Evolutionary conservation across 345 rosid genomes (phyloP), one percentile per base, ranked within the genome.

Genomic region (Lepidium didymum): DNA sequence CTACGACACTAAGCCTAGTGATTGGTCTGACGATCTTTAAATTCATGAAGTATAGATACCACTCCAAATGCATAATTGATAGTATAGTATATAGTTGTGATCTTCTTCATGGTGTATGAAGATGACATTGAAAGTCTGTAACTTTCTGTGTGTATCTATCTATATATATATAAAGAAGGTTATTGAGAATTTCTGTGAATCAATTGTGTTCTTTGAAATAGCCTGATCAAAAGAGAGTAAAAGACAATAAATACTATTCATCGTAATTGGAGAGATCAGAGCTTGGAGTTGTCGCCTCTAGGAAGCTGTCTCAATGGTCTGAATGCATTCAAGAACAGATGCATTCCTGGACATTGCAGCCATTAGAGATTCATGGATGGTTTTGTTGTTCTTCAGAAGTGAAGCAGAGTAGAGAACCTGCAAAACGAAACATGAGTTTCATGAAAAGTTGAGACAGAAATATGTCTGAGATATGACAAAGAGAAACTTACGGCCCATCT

Each of bases 401-500:
- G 97, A 88, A 67, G 78, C 97, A 4, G 89, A 84, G 72, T 88
- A 79, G 38, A 90, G 77, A 64, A 88, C 99, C 97, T 93, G 84
- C 77, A 79, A n/a, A 16, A 4, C 5, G n/a, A 47, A 37, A 40
- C 12, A 11, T 16, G 43, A 34, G 29, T 7, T 41, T 58, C 15
- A 40, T 25, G 7, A 33, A 0, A 38, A n/a, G 2, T 49, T 16
- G 0, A 10, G 23, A 21, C 11, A n/a, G 36, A 45, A 55, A 56
- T 11, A 10, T 3, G n/a, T 27, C 1, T 37, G 21, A 21, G 21
- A 61, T 61, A 14, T 34, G 4, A 15, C 1, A 25, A 44, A 25
- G 11, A 16, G n/a, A 52, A 56, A 79, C 91, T 77, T 80, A 93
- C 98, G 15, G 96, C 97, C 98, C 98, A 93, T 90, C 98, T 77